Evolutionary conservation across 148 eudicot genomes (phyloP), one percentile per base, ranked within the genome.

Genomic region (Vaccinium darrowii): DNA sequence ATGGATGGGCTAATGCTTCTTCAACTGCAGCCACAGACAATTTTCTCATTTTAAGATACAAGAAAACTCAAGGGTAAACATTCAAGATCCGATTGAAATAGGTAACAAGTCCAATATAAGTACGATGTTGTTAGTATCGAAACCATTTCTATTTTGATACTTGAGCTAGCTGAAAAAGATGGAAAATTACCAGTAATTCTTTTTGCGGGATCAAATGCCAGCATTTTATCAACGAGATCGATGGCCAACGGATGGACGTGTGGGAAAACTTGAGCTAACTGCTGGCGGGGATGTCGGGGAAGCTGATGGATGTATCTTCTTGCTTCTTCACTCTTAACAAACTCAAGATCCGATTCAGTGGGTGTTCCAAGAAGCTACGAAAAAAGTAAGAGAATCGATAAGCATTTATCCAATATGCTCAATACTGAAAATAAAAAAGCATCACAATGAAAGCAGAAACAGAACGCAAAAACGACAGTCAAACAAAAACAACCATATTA

Each of bases 1-100:
- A 95, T 51, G 98, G 98, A 86, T 95, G 98, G 52, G 93, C 88
- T 76, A 94, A 86, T 78, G 98, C 97, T 86, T 90, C 94, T 88
- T 95, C 98, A 84, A 95, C 98, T 95, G 96, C 85, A 89, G 10
- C 43, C 76, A 82, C 7, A 62, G 11, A 82, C 72, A 77, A 86
- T 30, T 15, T 47, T 27, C 52, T 15, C 63, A 47, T 27, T 67
- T 76, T 30, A 75, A 7, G 49, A 27, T 25, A 56, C 53, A 84
- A 14, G 7, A 67, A 80, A 69, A 19, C n/a, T 9, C 3, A 21
- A 43, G 16, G 52, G 53, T 21, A 60, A 21, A 62, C 43, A 36
- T 18, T 19, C 21, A 79, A 3, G 30, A 30, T 57, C 13, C 11
- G 1, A 39, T 13, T 23, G 30, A 27, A n/a, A 52, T 77, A 8